phyloP scores from a whole-genome alignment of 306 rosid genomes.

The Biancaea sappan region DNA sequence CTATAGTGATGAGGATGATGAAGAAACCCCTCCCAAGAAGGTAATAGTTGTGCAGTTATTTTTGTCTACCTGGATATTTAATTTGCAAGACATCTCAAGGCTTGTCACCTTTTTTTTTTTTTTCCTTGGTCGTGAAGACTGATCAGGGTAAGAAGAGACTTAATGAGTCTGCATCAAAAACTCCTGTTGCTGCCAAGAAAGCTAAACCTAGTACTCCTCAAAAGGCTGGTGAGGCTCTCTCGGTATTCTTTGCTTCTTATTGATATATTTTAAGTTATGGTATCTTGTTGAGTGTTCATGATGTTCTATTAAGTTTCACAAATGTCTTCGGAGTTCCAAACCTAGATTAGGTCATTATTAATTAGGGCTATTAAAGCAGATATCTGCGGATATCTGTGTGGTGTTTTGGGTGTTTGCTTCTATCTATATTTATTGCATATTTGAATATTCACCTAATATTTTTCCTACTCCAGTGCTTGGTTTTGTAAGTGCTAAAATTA shows the following conservation, averaged over 20 bases:
- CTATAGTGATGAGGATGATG: constrained; percentile 52
- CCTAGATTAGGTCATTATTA: neutral
- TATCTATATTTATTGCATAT: neutral
- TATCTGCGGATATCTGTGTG: neutral
- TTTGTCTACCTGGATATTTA: neutral
- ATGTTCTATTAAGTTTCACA: neutral
- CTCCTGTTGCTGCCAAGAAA: constrained; percentile 65
- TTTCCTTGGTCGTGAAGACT: constrained; percentile 46
- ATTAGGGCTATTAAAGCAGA: neutral
- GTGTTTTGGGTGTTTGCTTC: neutral
- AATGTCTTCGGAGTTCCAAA: neutral
- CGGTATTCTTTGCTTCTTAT: neutral
- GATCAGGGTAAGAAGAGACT: constrained; percentile 64
- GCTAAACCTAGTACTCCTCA: constrained; percentile 66
- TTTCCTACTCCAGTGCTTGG: neutral
- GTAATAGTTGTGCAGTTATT: constrained; percentile 24
- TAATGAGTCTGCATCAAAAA: constrained; percentile 52
- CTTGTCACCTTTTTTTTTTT: neutral
- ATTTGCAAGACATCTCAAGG: neutral
- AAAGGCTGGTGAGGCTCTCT: constrained; percentile 58
- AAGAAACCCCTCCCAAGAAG: constrained; percentile 61
- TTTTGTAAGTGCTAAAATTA: neutral
- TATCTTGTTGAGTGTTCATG: neutral
- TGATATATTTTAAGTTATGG: neutral
- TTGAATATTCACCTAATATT: too few species aligned